phyloP scores from a whole-genome alignment of 73 alveolate genomes.

The Tetrahymena thermophila region DNA sequence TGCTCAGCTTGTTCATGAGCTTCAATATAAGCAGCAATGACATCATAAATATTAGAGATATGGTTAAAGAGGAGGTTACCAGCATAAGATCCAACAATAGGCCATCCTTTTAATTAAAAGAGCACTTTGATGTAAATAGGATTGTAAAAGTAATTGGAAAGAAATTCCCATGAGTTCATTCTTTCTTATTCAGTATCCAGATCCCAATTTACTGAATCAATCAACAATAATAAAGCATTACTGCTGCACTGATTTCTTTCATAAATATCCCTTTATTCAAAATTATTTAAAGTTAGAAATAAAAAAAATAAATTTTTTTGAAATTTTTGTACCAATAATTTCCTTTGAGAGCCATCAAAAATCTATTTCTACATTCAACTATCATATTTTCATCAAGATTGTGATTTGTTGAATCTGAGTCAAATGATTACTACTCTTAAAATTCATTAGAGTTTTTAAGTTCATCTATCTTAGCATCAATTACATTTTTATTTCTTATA shows the following conservation, averaged over 20 bases:
- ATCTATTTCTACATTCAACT: conserved; percentile 51
- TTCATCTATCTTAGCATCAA: conserved; percentile 9
- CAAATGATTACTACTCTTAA: conserved; percentile 5
- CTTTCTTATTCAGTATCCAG: conserved; percentile 35
- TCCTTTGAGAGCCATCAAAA: conserved; percentile 54
- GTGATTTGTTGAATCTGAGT: conserved; percentile 13
- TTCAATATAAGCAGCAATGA: conserved; percentile 21
- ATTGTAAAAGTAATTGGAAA: conserved; percentile 21
- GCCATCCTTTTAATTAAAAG: conserved; percentile 3
- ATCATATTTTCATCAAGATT: conserved; percentile 34
- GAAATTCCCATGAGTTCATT: conserved; percentile 47
- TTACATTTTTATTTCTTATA: conserved; percentile 11
- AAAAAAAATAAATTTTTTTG: neutral
- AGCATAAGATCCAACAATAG: conserved; percentile 16
- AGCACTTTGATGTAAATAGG: conserved; percentile 11
- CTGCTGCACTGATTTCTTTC: conserved; percentile 27
- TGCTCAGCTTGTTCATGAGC: conserved; percentile 27
- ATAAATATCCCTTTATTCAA: conserved; percentile 5
- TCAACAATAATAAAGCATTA: conserved; percentile 12
- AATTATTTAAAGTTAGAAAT: neutral
- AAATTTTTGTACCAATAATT: conserved; percentile 40
- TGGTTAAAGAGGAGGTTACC: conserved; percentile 26
- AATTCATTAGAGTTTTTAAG: conserved; percentile 8
- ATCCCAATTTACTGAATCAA: conserved; percentile 44
- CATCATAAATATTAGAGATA: conserved; percentile 34